Evolutionary conservation across 805 yeast genomes (phyloP).

Genomic region (Phaffomyces antillensis): DNA sequence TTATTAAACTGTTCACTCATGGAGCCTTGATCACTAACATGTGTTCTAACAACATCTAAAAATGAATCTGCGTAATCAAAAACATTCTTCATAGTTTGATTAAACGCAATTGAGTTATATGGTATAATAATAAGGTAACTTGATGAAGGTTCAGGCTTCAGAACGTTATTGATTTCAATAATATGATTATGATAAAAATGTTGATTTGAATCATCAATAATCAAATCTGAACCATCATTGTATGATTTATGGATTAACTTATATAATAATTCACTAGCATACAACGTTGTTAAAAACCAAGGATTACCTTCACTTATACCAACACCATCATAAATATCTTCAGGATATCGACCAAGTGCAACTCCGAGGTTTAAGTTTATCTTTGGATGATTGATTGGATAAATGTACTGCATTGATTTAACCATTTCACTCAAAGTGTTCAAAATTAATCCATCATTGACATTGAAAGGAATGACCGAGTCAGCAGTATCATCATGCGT

Average conservation of each 20-base stretch:
- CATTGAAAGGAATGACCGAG: conserved; percentile 47
- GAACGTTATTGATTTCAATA: conserved; percentile 11
- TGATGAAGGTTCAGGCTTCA: not conserved
- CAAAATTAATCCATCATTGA: conserved; percentile 48
- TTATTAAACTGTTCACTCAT: conserved; percentile 88
- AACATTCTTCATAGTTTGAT: conserved; percentile 37
- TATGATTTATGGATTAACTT: conserved; percentile 43
- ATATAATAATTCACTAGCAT: conserved; percentile 59
- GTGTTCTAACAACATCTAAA: conserved; percentile 48
- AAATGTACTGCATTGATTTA: conserved; percentile 62
- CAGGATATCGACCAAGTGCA: conserved; percentile 89
- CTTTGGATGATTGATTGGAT: conserved; percentile 62
- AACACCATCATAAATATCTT: conserved; percentile 78
- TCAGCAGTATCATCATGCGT: conserved; percentile 38
- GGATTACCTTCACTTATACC: conserved; percentile 79
- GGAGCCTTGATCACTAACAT: conserved; percentile 57
- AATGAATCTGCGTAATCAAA: conserved; percentile 62
- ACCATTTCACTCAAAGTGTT: conserved; percentile 60
- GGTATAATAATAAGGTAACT: conserved; percentile 18
- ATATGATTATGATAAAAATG: conserved; percentile 27
- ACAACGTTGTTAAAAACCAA: conserved; percentile 78
- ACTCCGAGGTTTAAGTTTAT: conserved; percentile 38
- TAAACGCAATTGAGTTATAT: conserved; percentile 34
- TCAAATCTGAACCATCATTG: conserved; percentile 34
- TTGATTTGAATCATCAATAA: conserved; percentile 28